A percentile compares a stretch with the other conserved stretches of the same genome.
These are phyloP conservation scores for Dictyostelium brefeldianum DNA, from an alignment of 78 protist genomes.

Conservation along the genomic window DNA sequence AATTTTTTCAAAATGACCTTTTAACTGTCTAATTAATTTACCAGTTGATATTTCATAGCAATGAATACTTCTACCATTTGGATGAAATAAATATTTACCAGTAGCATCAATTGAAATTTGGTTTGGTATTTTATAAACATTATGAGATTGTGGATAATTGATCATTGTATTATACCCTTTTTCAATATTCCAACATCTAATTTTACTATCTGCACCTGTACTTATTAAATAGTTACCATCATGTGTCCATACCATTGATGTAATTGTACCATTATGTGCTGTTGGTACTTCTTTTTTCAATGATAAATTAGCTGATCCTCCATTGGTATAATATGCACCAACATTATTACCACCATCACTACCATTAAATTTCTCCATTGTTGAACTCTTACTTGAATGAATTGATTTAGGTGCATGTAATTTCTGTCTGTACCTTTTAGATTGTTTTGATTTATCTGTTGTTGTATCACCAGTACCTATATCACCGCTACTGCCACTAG, in stretches of 20 bases:
- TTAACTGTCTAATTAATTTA: slow-evolving; percentile 15
- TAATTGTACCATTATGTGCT: slow-evolving; percentile 68
- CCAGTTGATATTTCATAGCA: slow-evolving; percentile 37
- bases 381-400: not conserved
- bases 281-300: slow-evolving; percentile 40
- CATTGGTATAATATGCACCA: not conserved
- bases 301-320: slow-evolving; percentile 44
- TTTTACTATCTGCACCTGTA: slow-evolving; percentile 64
- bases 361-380: not conserved
- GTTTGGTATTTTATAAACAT: slow-evolving; percentile 29
- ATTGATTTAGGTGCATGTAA: slow-evolving; percentile 3
- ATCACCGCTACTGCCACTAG: not conserved
- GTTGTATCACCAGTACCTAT: not conserved
- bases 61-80: slow-evolving; percentile 54
- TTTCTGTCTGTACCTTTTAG: slow-evolving; percentile 12
- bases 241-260: slow-evolving; percentile 40
- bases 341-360: not conserved
- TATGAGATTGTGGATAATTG: slow-evolving; percentile 10
- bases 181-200: slow-evolving; percentile 50
- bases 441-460: not conserved
- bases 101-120: slow-evolving; percentile 46
- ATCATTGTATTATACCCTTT: slow-evolving; percentile 28
- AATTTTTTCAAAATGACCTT: slow-evolving; percentile 71
- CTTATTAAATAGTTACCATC: slow-evolving; percentile 28
- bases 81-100: slow-evolving; percentile 56